These are phyloP conservation scores for Simmondsia chinensis DNA, from an alignment of 148 eudicot genomes.

Conservation along the genomic window DNA sequence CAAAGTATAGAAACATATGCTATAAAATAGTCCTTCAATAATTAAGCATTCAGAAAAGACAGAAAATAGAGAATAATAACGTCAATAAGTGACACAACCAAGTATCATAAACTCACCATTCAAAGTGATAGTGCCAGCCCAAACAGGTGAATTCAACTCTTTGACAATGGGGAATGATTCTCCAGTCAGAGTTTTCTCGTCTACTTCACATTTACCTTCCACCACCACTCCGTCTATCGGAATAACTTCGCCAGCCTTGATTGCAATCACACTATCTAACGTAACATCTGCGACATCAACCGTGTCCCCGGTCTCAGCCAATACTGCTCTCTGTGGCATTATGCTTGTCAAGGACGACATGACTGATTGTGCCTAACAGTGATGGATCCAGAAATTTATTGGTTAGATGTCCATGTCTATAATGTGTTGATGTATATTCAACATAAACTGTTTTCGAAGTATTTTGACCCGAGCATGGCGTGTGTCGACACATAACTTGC, in stretches of 20 bases:
- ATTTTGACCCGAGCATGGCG: too few species aligned
- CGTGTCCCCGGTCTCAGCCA: conserved; percentile 27
- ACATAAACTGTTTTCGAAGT: too few species aligned
- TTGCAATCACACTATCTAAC: conserved; percentile 19
- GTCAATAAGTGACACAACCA: background rate
- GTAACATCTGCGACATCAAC: conserved; percentile 16
- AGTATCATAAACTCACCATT: conserved; percentile 25
- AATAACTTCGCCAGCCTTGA: conserved; percentile 33
- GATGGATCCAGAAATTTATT: too few species aligned
- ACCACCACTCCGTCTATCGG: conserved; percentile 28
- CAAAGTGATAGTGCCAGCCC: conserved; percentile 39
- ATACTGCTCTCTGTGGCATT: conserved; percentile 29
- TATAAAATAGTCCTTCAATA: too few species aligned
- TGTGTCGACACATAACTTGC: too few species aligned
- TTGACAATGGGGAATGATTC: conserved; percentile 40
- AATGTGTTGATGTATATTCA: too few species aligned
- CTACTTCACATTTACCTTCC: conserved; percentile 31
- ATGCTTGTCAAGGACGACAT: conserved; percentile 32
- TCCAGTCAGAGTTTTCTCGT: conserved; percentile 43
- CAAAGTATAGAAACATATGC: too few species aligned
- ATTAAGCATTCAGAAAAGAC: too few species aligned
- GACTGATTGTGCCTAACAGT: conserved; percentile 25
- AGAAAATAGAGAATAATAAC: background rate
- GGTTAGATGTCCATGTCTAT: too few species aligned
- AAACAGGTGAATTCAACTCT: conserved; percentile 26